A percentile compares a stretch with the other conserved stretches of the same genome.
Conservation (phyloP, 164 flowering plant species). For the Chloranthus sessilifolius region DNA sequence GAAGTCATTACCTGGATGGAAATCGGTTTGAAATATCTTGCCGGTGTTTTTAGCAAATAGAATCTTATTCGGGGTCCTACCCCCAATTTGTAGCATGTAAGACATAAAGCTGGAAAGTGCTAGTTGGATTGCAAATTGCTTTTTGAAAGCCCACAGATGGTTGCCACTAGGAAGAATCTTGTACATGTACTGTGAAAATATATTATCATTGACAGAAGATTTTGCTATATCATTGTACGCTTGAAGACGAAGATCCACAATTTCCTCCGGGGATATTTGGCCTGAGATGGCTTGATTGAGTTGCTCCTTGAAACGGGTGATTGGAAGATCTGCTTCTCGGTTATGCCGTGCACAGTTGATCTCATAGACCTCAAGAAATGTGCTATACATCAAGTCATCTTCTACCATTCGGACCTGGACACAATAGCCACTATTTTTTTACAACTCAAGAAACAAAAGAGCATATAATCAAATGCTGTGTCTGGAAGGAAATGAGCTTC, state of each 20-base stretch:
- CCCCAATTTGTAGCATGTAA: slow-evolving; percentile 94
- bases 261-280: slow-evolving; percentile 80
- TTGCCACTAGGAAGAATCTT: slow-evolving; percentile 80
- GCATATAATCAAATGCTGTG: too few species aligned
- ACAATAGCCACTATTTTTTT: too few species aligned
- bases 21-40: slow-evolving; percentile 93
- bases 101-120: slow-evolving; percentile 97
- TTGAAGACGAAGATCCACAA: slow-evolving; percentile 90
- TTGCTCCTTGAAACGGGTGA: slow-evolving; percentile 90
- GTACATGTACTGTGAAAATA: slow-evolving; percentile 96
- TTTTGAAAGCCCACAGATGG: slow-evolving; percentile 97
- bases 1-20: slow-evolving; percentile 72
- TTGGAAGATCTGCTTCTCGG: slow-evolving; percentile 93
- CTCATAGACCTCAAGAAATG: slow-evolving; percentile 98
- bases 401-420: slow-evolving; percentile 96
- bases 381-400: slow-evolving; percentile 95
- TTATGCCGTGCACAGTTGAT: slow-evolving; percentile 92
- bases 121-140: slow-evolving; percentile 94
- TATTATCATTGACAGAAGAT: slow-evolving; percentile 57
- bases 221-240: slow-evolving; percentile 88
- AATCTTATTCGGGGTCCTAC: slow-evolving; percentile 96
- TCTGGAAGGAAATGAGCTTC: too few species aligned
- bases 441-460: too few species aligned
- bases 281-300: slow-evolving; percentile 94
- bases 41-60: slow-evolving; percentile 97